Evolutionary conservation across 1,139 yeast genomes (phyloP).

Genomic region (Petasospora fabianii): DNA sequence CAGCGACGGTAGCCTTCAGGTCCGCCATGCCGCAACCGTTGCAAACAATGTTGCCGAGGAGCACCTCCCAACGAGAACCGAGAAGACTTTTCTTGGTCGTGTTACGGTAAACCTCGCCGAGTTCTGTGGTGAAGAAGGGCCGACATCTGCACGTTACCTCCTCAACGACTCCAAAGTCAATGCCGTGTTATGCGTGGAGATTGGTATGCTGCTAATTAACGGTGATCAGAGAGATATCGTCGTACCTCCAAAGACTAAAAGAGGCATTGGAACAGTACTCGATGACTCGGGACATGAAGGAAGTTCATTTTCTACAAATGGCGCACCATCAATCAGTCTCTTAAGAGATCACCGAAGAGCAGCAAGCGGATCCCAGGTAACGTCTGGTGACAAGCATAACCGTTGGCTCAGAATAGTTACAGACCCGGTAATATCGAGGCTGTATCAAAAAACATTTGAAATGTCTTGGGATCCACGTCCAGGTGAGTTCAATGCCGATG

Average conservation of each 20-base stretch:
- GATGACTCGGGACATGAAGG: conserved; percentile 13
- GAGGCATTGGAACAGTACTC: conserved; percentile 21
- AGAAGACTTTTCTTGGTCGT: conserved; percentile 54
- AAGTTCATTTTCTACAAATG: conserved; percentile 7
- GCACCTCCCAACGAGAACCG: conserved; percentile 5
- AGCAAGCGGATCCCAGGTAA: conserved; percentile 9
- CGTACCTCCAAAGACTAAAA: conserved; percentile 25
- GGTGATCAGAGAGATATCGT: conserved; percentile 37
- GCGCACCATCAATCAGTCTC: conserved; percentile 2
- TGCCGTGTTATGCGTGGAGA: conserved; percentile 58
- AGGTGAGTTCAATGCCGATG: conserved; percentile 68
- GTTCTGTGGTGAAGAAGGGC: conserved; percentile 55
- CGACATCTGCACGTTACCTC: conserved; percentile 58
- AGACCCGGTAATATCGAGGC: conserved; percentile 50
- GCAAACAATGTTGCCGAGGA: conserved; percentile 10
- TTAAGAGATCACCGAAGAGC: conserved; percentile 6
- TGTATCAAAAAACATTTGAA: conserved; percentile 62
- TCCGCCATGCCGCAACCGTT: conserved; percentile 4
- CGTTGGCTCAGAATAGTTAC: conserved; percentile 29
- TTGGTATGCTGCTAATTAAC: conserved; percentile 42
- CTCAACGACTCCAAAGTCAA: conserved; percentile 78
- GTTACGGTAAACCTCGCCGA: conserved; percentile 70
- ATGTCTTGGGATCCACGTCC: conserved; percentile 79
- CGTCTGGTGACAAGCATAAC: conserved; percentile 14
- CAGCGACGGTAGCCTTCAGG: conserved; percentile 1